Evolutionary conservation across 768 basidiomycete species (phyloP), one percentile per base, ranked within the genome.

Genomic region (Gloeophyllum trabeum): DNA sequence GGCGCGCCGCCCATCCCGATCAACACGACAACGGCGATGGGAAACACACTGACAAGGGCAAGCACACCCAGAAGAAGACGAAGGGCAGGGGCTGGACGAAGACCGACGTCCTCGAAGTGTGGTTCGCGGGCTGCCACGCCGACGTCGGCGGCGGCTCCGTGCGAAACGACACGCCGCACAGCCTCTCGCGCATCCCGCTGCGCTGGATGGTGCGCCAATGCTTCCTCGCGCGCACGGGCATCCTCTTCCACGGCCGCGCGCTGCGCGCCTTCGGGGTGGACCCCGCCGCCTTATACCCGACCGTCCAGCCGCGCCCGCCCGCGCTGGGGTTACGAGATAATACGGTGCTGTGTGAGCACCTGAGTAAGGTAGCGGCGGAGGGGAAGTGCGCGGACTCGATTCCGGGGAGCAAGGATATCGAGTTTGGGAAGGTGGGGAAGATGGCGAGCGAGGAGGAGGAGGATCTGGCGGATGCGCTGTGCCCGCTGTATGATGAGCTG

Each of bases 21-120:
- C 10, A 10, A 10, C 28, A 32, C 16, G 28, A 10, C 28, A 16
- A 10, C 28, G 10, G 10, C 10, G 16, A 32, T 32, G 28, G 28
- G 10, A 16, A 16, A 10, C 28, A 32, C 10, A 16, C 10, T 10
- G 28, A 32, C 16, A 10, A 10, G 28, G 16, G 16, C 10, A 32
- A 32, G 28, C 10, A 10, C 16, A 16, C 28, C 10, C 10, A 32
- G 10, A 32, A 32, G 28, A 32, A 16, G 41, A 16, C 10, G 10
- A 32, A 16, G 10, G 28, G 28, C 10, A 32, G 28, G 16, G 16
- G 16, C 10, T 10, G 16, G 16, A 16, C 28, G 16, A 21, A 39
- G 10, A 61, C 72, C 2, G 75, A 86, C 55, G 76, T 85, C 12
- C 54, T 77, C 7, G 86, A 90, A 54, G 38, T 39, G 14, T 39